Evolutionary conservation across 176 grass and related monocot species (phyloP), one percentile per base, ranked within the genome.

Genomic region (Oryza glumipatula): DNA sequence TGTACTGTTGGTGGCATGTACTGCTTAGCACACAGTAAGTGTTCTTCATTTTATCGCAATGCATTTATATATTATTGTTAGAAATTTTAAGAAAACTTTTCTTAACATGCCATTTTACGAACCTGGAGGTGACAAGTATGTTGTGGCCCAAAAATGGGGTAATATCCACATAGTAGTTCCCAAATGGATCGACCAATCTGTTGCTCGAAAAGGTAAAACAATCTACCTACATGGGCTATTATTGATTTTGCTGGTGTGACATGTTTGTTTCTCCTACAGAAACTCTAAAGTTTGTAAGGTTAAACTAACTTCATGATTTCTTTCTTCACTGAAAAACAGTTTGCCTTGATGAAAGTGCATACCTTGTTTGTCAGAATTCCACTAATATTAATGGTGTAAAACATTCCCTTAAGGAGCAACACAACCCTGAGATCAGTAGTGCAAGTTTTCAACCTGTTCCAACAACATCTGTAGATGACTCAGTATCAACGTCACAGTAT

Each of bases 121-220:
- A 90, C 80, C 92, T 89, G 91, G 88, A 83, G 89, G 93, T 76
- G 95, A 98, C 90, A 98, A 98, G 74, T 98, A 98, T 84, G 73
- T 84, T 16, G 89, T 95, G 89, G 95, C 95, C 60, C 43, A 79
- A 88, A 92, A 38, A 88, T 98, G 93, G 95, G 91, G 90, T 54
- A 83, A 83, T 84, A 95, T 98, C 65, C 80, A 93, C 80, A 92
- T 98, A 81, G 87, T 95, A 38, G 84, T 91, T 70, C 87, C 76
- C 6, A 93, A 74, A 86, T 98, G 93, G 96, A 69, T 94, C 82
- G 85, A 90, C 14, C 93, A 93, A 84, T 95, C 89, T 26, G 80
- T 92, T 94, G 83, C 87, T 80, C 89, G 87, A 92, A 98, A 80
- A 95, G 96, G 96, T 98, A 95, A 47, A 95, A 47, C 44, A 81